Percentiles rank a stretch among this genome's conserved stretches.
Conservation (phyloP, 305 asterid species). For the Fraxinus floribunda region DNA sequence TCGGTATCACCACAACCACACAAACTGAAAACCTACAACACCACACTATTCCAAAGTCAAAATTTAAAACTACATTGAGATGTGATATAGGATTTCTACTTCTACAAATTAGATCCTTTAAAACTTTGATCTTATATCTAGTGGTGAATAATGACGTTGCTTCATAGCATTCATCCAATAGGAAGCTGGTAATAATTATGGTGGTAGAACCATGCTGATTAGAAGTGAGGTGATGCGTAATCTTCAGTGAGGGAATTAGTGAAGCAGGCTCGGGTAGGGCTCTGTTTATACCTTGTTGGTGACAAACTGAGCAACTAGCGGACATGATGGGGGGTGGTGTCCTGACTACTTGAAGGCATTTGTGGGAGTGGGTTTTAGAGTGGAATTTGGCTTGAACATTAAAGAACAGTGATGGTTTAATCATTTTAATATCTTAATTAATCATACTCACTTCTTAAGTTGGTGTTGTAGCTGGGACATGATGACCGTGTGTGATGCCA, state of each 20-base stretch:
- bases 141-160: neutral
- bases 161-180: neutral
- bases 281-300: neutral
- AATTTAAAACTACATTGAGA: neutral
- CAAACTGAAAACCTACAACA: neutral
- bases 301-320: neutral
- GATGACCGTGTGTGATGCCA: neutral
- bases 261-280: neutral
- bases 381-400: neutral
- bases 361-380: neutral
- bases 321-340: neutral
- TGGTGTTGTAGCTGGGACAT: neutral
- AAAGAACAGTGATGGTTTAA: neutral
- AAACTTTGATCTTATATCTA: neutral
- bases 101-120: neutral
- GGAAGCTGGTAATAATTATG: neutral
- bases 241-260: neutral
- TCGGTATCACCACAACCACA: neutral
- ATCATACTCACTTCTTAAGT: neutral
- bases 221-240: neutral
- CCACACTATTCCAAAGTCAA: neutral
- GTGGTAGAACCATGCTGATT: neutral
- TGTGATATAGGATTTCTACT: neutral
- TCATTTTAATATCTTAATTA: neutral
- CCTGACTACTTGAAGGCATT: neutral